Evolutionary conservation across 148 eudicot genomes (phyloP), one percentile per base, ranked within the genome.

Genomic region (Limonium bicolor): DNA sequence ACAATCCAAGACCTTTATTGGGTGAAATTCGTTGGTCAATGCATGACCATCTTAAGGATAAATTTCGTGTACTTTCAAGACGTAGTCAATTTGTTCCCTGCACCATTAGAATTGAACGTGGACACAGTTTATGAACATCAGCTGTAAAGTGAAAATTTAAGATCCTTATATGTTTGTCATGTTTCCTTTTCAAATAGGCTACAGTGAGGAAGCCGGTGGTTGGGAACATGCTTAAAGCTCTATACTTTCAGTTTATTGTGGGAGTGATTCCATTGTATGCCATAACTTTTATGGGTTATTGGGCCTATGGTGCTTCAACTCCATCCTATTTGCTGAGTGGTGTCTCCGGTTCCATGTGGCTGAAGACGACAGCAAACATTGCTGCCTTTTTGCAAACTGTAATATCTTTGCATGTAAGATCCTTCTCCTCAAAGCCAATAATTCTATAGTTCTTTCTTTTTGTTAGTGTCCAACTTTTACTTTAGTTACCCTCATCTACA

Each of bases 141-240:
- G 16, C 42, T 0, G 17, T 38, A 3, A 1, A 43, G 16, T 2
- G 13, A 1, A 3, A 26, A 16, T 17, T 8, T 20, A 10, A 9
- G 7, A 36, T 1, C 48, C 27, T 43, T n/a, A 23, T 7, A 49
- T 34, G 12, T 12, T 17, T 14, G n/a, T 5, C 27, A 9, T 33
- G 11, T 11, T 1, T 23, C 2, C 4, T 33, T 11, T 26, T 13
- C 23, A 14, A 49, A 40, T 73, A 90, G 99, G 99, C 99, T 37
- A 92, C 99, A 1, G 78, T 92, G 36, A 71, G 74, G 51, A 68
- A 59, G 46, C 99, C 99, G n/a, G 99, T 74, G 14, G 90, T 92
- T 22, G 21, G 49, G 54, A 92, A 92, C 73, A 92, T 92, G 99
- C 60, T 85, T 80, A 92, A 92, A 66, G 95, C 79, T 26, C 86